These are phyloP conservation scores for Phanerochaete sordida DNA, from an alignment of 768 basidiomycete genomes.

Conservation along the genomic window DNA sequence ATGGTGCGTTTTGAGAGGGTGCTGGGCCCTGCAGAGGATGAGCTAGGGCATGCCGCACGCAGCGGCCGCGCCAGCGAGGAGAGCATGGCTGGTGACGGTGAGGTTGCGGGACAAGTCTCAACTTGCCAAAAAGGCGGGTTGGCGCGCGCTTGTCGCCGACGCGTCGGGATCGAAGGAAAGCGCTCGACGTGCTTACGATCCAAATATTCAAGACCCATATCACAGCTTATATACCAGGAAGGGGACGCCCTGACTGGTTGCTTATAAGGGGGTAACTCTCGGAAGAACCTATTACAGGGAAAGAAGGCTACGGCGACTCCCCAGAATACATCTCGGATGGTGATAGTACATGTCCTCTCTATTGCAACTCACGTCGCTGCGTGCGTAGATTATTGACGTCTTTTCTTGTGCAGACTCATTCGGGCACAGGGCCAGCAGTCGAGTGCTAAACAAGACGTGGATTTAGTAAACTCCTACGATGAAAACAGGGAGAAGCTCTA, in stretches of 20 bases:
- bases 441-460: constrained; percentile 11
- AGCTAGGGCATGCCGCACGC: constrained; percentile 5
- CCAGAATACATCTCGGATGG: neutral
- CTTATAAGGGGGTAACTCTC: too few species aligned
- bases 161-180: neutral
- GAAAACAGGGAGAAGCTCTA: neutral
- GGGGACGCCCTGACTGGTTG: too few species aligned
- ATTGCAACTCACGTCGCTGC: neutral
- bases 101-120: neutral
- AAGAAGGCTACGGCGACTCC: neutral
- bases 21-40: constrained; percentile 9
- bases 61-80: constrained; percentile 5
- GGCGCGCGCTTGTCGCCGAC: constrained; percentile 2
- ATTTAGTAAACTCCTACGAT: neutral
- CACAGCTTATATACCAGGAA: too few species aligned
- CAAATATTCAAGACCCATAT: too few species aligned
- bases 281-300: too few species aligned
- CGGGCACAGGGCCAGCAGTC: constrained; percentile 13
- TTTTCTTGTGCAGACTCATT: neutral
- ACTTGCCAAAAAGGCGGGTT: neutral
- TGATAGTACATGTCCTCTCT: neutral
- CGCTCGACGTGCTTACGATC: neutral
- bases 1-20: constrained; percentile 32
- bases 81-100: constrained; percentile 10
- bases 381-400: neutral